These are phyloP conservation scores for Nicotiana knightiana DNA, from an alignment of 257 asterid species.

Conservation along the genomic window DNA sequence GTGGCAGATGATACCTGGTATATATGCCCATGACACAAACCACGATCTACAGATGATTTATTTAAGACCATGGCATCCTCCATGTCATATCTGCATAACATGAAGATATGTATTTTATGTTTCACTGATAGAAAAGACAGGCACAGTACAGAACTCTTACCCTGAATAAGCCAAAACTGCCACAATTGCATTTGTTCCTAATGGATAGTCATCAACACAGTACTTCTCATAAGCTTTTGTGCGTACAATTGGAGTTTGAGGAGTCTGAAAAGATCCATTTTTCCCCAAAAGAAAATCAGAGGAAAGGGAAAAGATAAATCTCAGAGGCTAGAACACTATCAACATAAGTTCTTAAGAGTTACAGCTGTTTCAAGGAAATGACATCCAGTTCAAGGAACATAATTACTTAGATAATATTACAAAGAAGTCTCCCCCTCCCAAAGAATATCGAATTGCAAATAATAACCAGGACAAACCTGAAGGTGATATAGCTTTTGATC, in stretches of 20 bases:
- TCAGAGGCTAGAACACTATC: neutral
- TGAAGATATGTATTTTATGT: conserved; percentile 12
- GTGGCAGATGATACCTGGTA: conserved; percentile 56
- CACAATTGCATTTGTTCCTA: conserved; percentile 96
- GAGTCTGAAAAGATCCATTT: conserved; percentile 54
- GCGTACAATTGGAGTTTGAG: conserved; percentile 96
- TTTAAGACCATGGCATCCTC: conserved; percentile 97
- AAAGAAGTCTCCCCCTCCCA: neutral
- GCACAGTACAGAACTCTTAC: conserved; percentile 30
- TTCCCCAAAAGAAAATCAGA: neutral
- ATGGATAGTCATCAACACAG: conserved; percentile 76
- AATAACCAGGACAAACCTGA: conserved; percentile 50
- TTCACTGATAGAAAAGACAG: neutral
- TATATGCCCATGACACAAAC: conserved; percentile 86
- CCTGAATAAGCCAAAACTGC: conserved; percentile 99
- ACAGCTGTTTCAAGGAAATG: conserved; percentile 2
- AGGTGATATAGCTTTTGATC: conserved; percentile 98
- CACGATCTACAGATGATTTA: conserved; percentile 97
- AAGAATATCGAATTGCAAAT: neutral
- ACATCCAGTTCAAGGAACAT: neutral
- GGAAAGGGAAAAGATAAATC: conserved; percentile 1
- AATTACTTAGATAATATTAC: neutral
- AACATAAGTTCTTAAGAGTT: neutral
- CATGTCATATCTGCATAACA: conserved; percentile 79
- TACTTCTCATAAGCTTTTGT: conserved; percentile 79